These are phyloP conservation scores for Dendrothele bispora DNA, from an alignment of 768 basidiomycete genomes.

Conservation along the genomic window DNA sequence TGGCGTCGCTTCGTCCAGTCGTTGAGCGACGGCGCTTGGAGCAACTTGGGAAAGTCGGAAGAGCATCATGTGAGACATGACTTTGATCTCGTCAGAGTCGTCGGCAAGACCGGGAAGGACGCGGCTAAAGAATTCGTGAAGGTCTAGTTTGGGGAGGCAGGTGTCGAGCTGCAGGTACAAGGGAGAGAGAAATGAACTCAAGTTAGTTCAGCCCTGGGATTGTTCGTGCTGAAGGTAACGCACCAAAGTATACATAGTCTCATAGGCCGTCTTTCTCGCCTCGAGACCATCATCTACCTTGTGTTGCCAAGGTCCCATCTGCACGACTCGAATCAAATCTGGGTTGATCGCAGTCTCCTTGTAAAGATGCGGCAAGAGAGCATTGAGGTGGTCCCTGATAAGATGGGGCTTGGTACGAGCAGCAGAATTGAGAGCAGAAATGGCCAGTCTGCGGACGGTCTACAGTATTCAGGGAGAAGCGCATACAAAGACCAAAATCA, in stretches of 20 bases:
- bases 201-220: neutral
- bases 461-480: conserved; percentile 26
- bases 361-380: conserved; percentile 82
- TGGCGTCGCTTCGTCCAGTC: conserved; percentile 82
- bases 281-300: conserved; percentile 97
- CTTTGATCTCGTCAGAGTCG: conserved; percentile 95
- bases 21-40: conserved; percentile 77
- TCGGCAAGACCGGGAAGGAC: conserved; percentile 85
- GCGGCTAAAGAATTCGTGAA: conserved; percentile 79
- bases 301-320: conserved; percentile 98
- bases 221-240: conserved; percentile 22
- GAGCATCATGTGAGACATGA: conserved; percentile 93
- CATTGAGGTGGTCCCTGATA: conserved; percentile 77
- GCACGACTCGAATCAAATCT: conserved; percentile 82
- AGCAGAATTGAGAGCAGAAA: conserved; percentile 91
- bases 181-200: neutral
- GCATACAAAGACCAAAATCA: too few species aligned
- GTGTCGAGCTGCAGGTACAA: conserved; percentile 71
- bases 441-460: conserved; percentile 87
- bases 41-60: conserved; percentile 88
- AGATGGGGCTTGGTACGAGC: conserved; percentile 94
- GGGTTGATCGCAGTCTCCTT: conserved; percentile 80
- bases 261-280: conserved; percentile 94
- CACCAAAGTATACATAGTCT: conserved; percentile 94
- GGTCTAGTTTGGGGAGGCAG: conserved; percentile 83